Conservation (phyloP, 805 yeast species). For the Yamadazyma olivae region DNA sequence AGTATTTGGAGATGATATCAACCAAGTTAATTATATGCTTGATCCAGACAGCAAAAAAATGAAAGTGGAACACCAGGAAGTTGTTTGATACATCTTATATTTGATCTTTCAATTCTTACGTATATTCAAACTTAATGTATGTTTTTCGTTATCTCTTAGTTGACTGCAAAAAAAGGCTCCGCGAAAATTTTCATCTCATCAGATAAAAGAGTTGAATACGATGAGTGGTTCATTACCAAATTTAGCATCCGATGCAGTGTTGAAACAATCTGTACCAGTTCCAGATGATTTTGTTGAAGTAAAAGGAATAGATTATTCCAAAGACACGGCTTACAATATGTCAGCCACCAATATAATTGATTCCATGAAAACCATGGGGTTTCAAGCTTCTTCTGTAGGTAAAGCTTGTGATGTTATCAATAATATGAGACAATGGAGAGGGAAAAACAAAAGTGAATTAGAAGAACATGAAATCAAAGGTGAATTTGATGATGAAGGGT, state of each 20-base stretch:
- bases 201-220: no score
- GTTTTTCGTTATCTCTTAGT: no score
- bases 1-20: slow-evolving; percentile 36
- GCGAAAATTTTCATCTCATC: no score
- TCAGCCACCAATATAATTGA: slow-evolving; percentile 73
- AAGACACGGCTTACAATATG: slow-evolving; percentile 71
- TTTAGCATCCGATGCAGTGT: slow-evolving; percentile 86
- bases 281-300: slow-evolving; percentile 79
- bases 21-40: no score
- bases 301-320: slow-evolving; percentile 85
- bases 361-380: slow-evolving; percentile 94
- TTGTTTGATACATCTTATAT: no score
- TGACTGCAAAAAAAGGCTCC: no score
- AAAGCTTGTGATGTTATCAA: slow-evolving; percentile 90
- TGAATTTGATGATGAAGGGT: slow-evolving; percentile 72
- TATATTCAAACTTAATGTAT: no score
- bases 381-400: slow-evolving; percentile 86
- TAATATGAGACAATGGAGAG: slow-evolving; percentile 93
- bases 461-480: slow-evolving; percentile 69
- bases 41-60: no score
- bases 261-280: slow-evolving; percentile 81
- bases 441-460: slow-evolving; percentile 64
- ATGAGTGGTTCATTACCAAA: slow-evolving; percentile 60
- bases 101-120: no score
- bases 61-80: no score